Evolutionary conservation across 2,329 filamentous ascomycete genomes (phyloP).

Genomic region (Fusarium hainanense): DNA sequence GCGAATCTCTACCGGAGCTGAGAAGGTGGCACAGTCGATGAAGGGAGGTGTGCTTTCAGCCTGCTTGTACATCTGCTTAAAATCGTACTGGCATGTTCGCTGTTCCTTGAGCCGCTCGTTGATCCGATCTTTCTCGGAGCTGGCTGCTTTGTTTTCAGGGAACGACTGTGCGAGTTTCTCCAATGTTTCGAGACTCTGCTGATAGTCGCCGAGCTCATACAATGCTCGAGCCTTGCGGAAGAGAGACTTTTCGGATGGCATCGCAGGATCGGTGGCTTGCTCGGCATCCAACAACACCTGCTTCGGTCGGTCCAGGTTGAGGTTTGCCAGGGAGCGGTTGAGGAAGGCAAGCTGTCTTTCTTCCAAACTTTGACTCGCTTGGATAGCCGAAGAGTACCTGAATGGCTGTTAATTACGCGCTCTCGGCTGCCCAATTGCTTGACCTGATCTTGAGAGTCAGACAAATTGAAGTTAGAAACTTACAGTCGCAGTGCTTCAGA

Average conservation of each 20-base stretch:
- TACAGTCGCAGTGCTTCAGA: constrained; percentile 48
- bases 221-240: constrained; percentile 59
- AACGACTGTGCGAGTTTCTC: neutral
- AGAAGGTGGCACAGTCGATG: constrained; percentile 2
- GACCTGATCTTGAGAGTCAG: neutral
- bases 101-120: neutral
- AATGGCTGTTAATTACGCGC: neutral
- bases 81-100: neutral
- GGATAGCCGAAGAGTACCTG: constrained; percentile 15
- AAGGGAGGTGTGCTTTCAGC: neutral
- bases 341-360: constrained; percentile 50
- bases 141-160: neutral
- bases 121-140: neutral
- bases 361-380: constrained; percentile 28
- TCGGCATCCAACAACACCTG: constrained; percentile 49
- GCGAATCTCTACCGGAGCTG: neutral
- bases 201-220: constrained; percentile 51
- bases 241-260: constrained; percentile 54
- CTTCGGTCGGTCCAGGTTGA: constrained; percentile 46
- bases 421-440: neutral
- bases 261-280: constrained; percentile 25
- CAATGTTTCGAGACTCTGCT: neutral
- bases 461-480: constrained; percentile 5
- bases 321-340: constrained; percentile 52
- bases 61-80: constrained; percentile 1